Percentiles rank a stretch among this genome's conserved stretches.
phyloP scores from a whole-genome alignment of 192 early-diverging fungal species.

The Coemansia sp. region DNA sequence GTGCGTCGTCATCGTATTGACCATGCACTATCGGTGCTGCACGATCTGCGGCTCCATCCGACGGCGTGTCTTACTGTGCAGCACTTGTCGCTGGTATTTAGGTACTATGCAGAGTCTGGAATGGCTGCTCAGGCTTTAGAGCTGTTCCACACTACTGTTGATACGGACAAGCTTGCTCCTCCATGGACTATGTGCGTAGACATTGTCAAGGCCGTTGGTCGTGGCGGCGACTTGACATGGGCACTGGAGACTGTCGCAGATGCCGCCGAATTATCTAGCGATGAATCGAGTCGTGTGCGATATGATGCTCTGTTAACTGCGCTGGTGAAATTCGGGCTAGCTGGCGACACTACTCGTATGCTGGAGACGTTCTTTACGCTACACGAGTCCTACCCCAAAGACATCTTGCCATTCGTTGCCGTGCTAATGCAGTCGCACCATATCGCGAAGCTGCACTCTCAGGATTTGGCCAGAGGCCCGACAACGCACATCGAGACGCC shows the following conservation, averaged over 20 bases:
- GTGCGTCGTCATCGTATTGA: constrained; percentile 23
- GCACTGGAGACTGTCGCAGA: not conserved
- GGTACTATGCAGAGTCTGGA: constrained; percentile 22
- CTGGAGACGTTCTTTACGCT: constrained; percentile 22
- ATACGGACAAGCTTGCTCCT: constrained; percentile 13
- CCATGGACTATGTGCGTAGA: constrained; percentile 29
- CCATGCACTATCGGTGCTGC: constrained; percentile 25
- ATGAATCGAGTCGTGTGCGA: not conserved
- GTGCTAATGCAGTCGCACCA: constrained; percentile 19
- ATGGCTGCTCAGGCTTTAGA: constrained; percentile 22
- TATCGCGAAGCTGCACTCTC: constrained; percentile 8
- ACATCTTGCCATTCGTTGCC: constrained; percentile 20
- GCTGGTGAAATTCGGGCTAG: constrained; percentile 5
- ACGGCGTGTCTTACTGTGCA: constrained; percentile 4
- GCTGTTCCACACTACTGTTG: constrained; percentile 24
- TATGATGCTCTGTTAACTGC: constrained; percentile 13
- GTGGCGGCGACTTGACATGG: constrained; percentile 7
- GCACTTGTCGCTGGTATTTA: constrained; percentile 21
- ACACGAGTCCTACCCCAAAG: not conserved
- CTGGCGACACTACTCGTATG: not conserved
- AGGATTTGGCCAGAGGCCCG: not conserved
- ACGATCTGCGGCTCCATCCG: constrained; percentile 31
- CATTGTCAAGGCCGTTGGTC: constrained; percentile 27
- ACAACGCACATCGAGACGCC: not conserved
- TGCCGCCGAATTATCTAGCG: not conserved